phyloP scores from a whole-genome alignment of 228 moss, liverwort and hornwort genomes.

The Sphagnum fallax region DNA sequence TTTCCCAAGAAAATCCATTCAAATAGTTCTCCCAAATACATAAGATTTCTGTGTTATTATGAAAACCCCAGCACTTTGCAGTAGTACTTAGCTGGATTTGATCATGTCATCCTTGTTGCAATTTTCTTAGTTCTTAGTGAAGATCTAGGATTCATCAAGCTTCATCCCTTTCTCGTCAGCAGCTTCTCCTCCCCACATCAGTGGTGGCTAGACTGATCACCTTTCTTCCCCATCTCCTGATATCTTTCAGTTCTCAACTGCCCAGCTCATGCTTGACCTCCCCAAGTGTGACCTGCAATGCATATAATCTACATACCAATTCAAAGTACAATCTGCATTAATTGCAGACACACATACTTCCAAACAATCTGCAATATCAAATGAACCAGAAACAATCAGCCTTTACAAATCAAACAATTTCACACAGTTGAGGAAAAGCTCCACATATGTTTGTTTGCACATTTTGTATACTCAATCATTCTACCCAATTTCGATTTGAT shows the following conservation, averaged over 20 bases:
- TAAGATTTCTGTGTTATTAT: too few species aligned
- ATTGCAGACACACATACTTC: not conserved
- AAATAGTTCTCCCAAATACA: too few species aligned
- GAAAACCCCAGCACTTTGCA: too few species aligned
- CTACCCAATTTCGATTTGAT: too few species aligned
- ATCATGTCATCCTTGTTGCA: too few species aligned
- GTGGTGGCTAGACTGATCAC: slow-evolving; percentile 14
- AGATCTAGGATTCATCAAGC: slow-evolving; percentile 26
- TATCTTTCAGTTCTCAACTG: slow-evolving; percentile 35
- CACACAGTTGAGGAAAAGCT: too few species aligned
- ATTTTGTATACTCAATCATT: not conserved
- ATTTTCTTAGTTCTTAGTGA: not conserved
- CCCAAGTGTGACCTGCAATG: slow-evolving; percentile 13
- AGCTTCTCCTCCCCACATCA: slow-evolving; percentile 25
- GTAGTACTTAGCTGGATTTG: too few species aligned
- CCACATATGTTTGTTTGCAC: too few species aligned
- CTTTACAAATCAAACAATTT: too few species aligned
- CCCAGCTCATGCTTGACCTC: slow-evolving; percentile 24
- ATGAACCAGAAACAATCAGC: not conserved
- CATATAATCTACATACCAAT: not conserved
- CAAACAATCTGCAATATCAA: not conserved
- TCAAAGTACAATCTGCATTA: not conserved
- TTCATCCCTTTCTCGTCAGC: slow-evolving; percentile 18
- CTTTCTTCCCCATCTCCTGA: slow-evolving; percentile 35
- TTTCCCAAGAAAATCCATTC: too few species aligned